phyloP scores from a whole-genome alignment of 768 basidiomycete genomes.

The Russula ochroleuca region DNA sequence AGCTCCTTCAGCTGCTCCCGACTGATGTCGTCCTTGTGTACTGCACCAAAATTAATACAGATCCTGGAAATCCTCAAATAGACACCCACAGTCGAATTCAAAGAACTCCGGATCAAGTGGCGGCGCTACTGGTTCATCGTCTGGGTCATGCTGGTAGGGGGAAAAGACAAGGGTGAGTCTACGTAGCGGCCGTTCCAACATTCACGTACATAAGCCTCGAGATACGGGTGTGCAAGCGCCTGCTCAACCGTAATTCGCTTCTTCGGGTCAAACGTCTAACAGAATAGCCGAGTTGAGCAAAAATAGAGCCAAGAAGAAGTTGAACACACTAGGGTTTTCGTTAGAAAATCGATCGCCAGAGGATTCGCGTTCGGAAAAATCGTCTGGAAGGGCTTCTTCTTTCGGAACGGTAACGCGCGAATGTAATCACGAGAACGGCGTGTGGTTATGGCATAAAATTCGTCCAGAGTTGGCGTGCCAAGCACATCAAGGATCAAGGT shows the following conservation, averaged over 20 bases:
- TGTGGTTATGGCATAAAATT: conserved; percentile 96
- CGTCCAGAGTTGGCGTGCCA: conserved; percentile 94
- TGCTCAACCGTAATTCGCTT: conserved; percentile 94
- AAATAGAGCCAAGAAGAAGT: neutral
- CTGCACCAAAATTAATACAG: conserved; percentile 36
- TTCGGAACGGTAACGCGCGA: conserved; percentile 89
- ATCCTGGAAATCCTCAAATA: neutral
- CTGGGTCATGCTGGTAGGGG: conserved; percentile 75
- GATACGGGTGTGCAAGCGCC: conserved; percentile 90
- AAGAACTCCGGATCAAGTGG: conserved; percentile 97
- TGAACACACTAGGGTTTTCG: conserved; percentile 67
- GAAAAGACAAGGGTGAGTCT: conserved; percentile 1
- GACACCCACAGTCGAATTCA: conserved; percentile 82
- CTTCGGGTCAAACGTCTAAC: conserved; percentile 93
- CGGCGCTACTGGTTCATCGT: conserved; percentile 93
- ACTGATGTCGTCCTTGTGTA: conserved; percentile 94
- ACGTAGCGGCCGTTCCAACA: neutral
- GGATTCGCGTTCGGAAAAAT: conserved; percentile 91
- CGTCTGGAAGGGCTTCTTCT: conserved; percentile 72
- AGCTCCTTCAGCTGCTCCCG: conserved; percentile 94
- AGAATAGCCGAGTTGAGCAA: neutral
- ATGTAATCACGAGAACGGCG: conserved; percentile 92
- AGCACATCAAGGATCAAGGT: conserved; percentile 94
- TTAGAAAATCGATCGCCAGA: conserved; percentile 69
- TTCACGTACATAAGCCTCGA: conserved; percentile 79